Evolutionary conservation across 352 stramenopile species (phyloP).

Genomic region (Globisporangium cylindrosporum): DNA sequence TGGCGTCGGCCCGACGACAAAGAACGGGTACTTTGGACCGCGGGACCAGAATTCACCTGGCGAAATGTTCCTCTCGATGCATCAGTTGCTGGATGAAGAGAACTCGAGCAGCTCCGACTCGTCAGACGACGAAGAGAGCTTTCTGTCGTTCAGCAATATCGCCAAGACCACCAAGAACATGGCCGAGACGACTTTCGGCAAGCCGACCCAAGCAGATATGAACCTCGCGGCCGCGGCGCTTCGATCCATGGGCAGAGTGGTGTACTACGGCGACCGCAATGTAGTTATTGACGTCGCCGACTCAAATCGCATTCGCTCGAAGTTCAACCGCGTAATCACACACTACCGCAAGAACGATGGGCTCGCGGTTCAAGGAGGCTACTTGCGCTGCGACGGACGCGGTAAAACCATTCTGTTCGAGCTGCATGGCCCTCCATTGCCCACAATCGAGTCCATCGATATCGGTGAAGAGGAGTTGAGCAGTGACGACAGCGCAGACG

Average conservation of each 20-base stretch:
- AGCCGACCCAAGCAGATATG: slow-evolving; percentile 49
- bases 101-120: slow-evolving; percentile 48
- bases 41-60: slow-evolving; percentile 65
- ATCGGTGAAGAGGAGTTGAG: slow-evolving; percentile 25
- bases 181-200: slow-evolving; percentile 68
- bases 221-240: slow-evolving; percentile 48
- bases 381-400: slow-evolving; percentile 70
- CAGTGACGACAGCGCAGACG: slow-evolving; percentile 13
- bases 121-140: slow-evolving; percentile 59
- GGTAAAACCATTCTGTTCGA: slow-evolving; percentile 75
- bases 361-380: slow-evolving; percentile 54
- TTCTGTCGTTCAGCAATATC: slow-evolving; percentile 64
- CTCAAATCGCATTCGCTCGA: slow-evolving; percentile 76
- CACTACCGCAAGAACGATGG: slow-evolving; percentile 71
- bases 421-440: slow-evolving; percentile 56
- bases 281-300: slow-evolving; percentile 79
- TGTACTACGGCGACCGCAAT: slow-evolving; percentile 80
- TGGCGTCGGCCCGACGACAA: slow-evolving; percentile 64
- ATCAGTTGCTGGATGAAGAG: slow-evolving; percentile 47
- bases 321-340: slow-evolving; percentile 84
- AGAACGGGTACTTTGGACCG: slow-evolving; percentile 76
- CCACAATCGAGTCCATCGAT: slow-evolving; percentile 51
- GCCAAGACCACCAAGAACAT: slow-evolving; percentile 60
- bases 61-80: slow-evolving; percentile 82
- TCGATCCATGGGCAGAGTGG: slow-evolving; percentile 56